Evolutionary conservation across 768 basidiomycete species (phyloP), one percentile per base, ranked within the genome.

Genomic region (Candolleomyces eurysporus): DNA sequence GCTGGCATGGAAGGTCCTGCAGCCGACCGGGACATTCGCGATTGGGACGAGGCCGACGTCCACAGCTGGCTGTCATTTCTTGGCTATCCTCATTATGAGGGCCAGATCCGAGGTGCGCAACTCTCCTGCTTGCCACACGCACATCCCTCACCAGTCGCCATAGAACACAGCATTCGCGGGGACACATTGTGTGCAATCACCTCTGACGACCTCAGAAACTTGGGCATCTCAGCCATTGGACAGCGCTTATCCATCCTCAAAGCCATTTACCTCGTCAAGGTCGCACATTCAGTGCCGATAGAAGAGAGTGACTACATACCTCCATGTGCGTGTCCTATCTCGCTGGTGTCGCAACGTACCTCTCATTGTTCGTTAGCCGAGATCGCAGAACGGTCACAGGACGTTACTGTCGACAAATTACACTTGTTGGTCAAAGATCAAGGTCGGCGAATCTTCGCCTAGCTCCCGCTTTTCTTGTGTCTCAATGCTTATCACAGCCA

Each of bases 201-300:
- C 71, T 82, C 87, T n/a, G 91, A 95, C 22, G 76, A 85, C 1
- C 84, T 99, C 65, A 92, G 91, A 73, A 88, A 91, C 48, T 78
- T 98, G 59, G 97, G 97, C 8, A 84, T 99, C 48, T 71, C 84
- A n/a, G 92, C 91, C 40, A 85, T 98, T 64, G 97, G 97, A 21
- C 96, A 98, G 74, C 82, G 97, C 59, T 77, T 99, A 40, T 81
- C 91, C 48, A 94, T 98, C 64, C 87, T 98, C 72, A 96, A 94
- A 73, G 89, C 91, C 52, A 87, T 98, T 60, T 98, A 97, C 77
- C 86, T 86, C 57, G 78, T 92, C 67, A 99, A 99, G 79, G 75
- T 95, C 56, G 86, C 86, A 1, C 84, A 96, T 69, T 87, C 87
- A 63, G 79, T 99, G 56, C 86, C 91, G 42, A 87, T 96, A 65